These are phyloP conservation scores for Pythium biforme DNA, from an alignment of 352 stramenopile species.

Conservation along the genomic window DNA sequence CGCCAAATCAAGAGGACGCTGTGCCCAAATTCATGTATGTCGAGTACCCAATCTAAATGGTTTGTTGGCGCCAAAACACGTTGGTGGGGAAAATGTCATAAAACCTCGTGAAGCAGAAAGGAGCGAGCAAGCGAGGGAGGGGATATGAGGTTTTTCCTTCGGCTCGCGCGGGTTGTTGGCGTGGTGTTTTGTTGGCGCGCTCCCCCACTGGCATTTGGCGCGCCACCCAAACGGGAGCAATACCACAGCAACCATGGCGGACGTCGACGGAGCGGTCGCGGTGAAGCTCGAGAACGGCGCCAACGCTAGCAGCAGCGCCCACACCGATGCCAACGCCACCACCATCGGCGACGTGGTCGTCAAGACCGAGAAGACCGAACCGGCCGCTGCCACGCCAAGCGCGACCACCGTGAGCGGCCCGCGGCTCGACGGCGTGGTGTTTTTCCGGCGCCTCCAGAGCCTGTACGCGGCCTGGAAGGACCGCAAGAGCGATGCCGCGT, in stretches of 20 bases:
- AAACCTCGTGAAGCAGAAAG: conserved; percentile 17
- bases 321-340: neutral
- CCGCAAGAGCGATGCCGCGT: conserved; percentile 43
- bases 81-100: conserved; percentile 18
- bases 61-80: conserved; percentile 28
- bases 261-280: conserved; percentile 12
- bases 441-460: conserved; percentile 79
- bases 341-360: neutral
- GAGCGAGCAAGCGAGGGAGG: neutral
- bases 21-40: conserved; percentile 4
- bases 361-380: conserved; percentile 40
- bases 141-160: conserved; percentile 15
- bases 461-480: conserved; percentile 75
- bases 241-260: conserved; percentile 8
- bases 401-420: conserved; percentile 28
- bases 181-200: conserved; percentile 11
- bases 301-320: neutral
- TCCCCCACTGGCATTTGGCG: conserved; percentile 25
- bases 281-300: conserved; percentile 19
- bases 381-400: neutral
- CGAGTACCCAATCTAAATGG: neutral
- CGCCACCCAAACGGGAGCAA: neutral
- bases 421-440: conserved; percentile 59
- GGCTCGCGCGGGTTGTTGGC: neutral
- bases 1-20: conserved; percentile 5